These are phyloP conservation scores for Reticulascus tulasneorum DNA, from an alignment of 2,329 filamentous ascomycete genomes.

Conservation along the genomic window DNA sequence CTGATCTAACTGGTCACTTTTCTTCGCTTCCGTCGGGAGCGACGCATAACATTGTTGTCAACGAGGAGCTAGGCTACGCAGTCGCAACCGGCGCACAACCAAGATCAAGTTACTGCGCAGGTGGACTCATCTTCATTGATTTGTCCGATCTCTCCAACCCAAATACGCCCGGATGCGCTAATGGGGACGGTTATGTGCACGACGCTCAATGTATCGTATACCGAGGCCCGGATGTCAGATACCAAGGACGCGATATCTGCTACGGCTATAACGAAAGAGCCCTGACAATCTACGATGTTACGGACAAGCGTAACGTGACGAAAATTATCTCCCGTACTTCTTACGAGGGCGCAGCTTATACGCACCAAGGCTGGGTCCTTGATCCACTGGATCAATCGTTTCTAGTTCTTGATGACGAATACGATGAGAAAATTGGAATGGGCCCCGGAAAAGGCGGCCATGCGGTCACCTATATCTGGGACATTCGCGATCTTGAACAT, in stretches of 20 bases:
- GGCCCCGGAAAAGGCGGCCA: conserved; percentile 37
- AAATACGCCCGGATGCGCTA: conserved; percentile 47
- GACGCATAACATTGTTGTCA: conserved; percentile 46
- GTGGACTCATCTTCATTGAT: conserved; percentile 56
- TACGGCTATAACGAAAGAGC: conserved; percentile 53
- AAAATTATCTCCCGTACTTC: conserved; percentile 48
- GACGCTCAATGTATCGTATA: conserved; percentile 57
- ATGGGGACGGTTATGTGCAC: conserved; percentile 55
- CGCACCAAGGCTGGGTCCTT: conserved; percentile 55
- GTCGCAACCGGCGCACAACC: conserved; percentile 41
- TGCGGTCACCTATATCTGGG: conserved; percentile 49
- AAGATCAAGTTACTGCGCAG: conserved; percentile 35
- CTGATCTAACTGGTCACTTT: conserved; percentile 28
- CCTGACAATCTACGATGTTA: conserved; percentile 50
- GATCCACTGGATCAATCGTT: conserved; percentile 39
- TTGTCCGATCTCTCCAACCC: conserved; percentile 51
- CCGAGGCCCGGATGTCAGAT: conserved; percentile 44
- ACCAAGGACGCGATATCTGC: conserved; percentile 48
- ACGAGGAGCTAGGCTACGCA: conserved; percentile 43
- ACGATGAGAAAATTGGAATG: conserved; percentile 40
- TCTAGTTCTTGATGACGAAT: conserved; percentile 50
- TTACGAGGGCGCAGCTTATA: conserved; percentile 54
- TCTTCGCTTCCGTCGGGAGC: conserved; percentile 18
- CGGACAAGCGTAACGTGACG: conserved; percentile 39
- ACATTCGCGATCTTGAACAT: conserved; percentile 38